Conservation (phyloP, 2,329 filamentous ascomycete genomes). For the Coniochaeta hoffmannii region DNA sequence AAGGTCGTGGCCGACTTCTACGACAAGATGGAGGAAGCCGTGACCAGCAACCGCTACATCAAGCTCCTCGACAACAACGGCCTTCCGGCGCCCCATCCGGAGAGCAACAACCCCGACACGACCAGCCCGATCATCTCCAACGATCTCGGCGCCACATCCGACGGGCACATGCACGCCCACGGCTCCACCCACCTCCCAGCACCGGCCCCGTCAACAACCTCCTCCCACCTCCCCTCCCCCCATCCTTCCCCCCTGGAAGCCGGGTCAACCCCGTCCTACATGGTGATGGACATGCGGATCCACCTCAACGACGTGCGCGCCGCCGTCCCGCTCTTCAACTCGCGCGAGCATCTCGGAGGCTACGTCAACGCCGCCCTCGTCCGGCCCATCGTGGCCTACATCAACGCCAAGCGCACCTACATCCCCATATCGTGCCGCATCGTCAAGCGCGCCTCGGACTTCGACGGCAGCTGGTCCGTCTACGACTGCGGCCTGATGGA, state of each 20-base stretch:
- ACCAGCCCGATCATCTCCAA: neutral
- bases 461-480: slow-evolving; percentile 91
- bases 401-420: slow-evolving; percentile 90
- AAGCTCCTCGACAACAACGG: slow-evolving; percentile 46
- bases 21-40: slow-evolving; percentile 87
- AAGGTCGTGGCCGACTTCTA: slow-evolving; percentile 98
- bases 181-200: neutral
- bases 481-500: slow-evolving; percentile 93
- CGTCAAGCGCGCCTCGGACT: slow-evolving; percentile 81
- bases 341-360: slow-evolving; percentile 67
- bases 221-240: slow-evolving; percentile 2
- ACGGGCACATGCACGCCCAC: neutral
- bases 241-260: slow-evolving; percentile 1
- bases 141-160: neutral
- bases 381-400: slow-evolving; percentile 93
- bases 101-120: slow-evolving; percentile 10
- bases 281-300: slow-evolving; percentile 92
- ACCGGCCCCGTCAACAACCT: slow-evolving; percentile 2
- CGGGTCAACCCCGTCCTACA: slow-evolving; percentile 55
- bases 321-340: slow-evolving; percentile 74
- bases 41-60: slow-evolving; percentile 67
- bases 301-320: slow-evolving; percentile 93
- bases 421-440: slow-evolving; percentile 94
- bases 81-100: too few relatives aligned
- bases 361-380: slow-evolving; percentile 96